These are phyloP conservation scores for Cyberlindnera americana DNA, from an alignment of 805 yeast genomes.

Conservation along the genomic window DNA sequence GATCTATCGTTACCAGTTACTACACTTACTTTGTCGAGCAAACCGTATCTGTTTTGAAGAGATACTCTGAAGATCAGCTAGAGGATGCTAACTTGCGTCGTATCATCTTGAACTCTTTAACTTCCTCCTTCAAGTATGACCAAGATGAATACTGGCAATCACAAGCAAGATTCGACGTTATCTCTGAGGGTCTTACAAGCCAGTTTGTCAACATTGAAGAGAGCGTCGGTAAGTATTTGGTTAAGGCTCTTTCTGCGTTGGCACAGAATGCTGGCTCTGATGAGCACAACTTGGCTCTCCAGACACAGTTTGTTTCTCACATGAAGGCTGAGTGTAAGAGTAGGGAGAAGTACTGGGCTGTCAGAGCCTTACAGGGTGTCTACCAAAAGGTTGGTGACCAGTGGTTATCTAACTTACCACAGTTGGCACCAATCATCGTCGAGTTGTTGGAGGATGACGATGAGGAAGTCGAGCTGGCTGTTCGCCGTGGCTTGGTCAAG, in stretches of 20 bases:
- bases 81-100: slow-evolving; percentile 61
- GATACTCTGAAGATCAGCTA: slow-evolving; percentile 42
- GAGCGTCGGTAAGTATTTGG: slow-evolving; percentile 73
- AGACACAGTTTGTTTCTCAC: slow-evolving; percentile 57
- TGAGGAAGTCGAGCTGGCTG: slow-evolving; percentile 88
- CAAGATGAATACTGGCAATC: slow-evolving; percentile 95
- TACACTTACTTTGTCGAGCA: slow-evolving; percentile 82
- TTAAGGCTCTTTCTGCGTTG: slow-evolving; percentile 73
- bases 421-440: slow-evolving; percentile 91
- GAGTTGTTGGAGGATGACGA: slow-evolving; percentile 95
- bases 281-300: slow-evolving; percentile 71
- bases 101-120: slow-evolving; percentile 65
- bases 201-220: slow-evolving; percentile 72
- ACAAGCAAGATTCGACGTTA: slow-evolving; percentile 74
- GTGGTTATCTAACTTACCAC: slow-evolving; percentile 90
- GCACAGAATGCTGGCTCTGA: slow-evolving; percentile 68
- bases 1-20: slow-evolving; percentile 84
- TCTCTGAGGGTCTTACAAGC: slow-evolving; percentile 56
- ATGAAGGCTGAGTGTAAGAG: slow-evolving; percentile 60
- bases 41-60: slow-evolving; percentile 52
- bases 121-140: slow-evolving; percentile 81
- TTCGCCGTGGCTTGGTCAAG: slow-evolving; percentile 83
- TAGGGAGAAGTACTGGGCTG: slow-evolving; percentile 73
- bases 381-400: slow-evolving; percentile 92
- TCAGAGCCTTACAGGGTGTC: slow-evolving; percentile 70